Base-by-base conservation (phyloP, 305 asterid species). In the Caryopteris hybrid region DNA sequence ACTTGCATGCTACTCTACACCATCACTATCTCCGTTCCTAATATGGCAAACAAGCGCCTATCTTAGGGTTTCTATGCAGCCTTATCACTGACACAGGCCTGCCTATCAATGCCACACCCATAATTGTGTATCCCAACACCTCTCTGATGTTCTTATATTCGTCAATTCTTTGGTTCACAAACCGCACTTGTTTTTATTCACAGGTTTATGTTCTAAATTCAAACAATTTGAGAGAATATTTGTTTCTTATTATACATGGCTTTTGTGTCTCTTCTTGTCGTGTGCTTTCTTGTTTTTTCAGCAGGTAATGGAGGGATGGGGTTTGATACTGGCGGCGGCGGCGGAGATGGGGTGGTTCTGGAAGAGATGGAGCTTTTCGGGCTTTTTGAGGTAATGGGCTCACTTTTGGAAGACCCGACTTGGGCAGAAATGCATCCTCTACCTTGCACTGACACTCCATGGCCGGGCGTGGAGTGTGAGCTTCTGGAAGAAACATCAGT, bases 401-500 rank as follows among this genome's bases (percentile, higher is more conserved):
- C 92, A 16, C 84, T 86, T 10, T 27, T 86, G 12, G 88, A 86
- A 0, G 90, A 86, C 68, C 82, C 90, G 8, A 74, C 71, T 2
- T 86, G 92, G 92, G 78, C 83, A 36, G 75, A 80, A 69, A 54
- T 22, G 50, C 89, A 86, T 47, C 88, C 88, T 1, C 64, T 46
- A 1, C 92, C 92, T 1, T 86, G 92, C 61, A 70, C 90, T 0
- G 83, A 84, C 13, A 86, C 92, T 1, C 90, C 90, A 33, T 84
- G 90, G 90, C 92, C 88, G 10, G 92, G 92, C 2, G 50, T 86
- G 3, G 92, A 84, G 66, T 86, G 92, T 53, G 92, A 85, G 79
- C 64, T 84, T 64, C 77, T 75, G 13, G 81, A 74, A 48, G 84
- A 76, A 62, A 55, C 85, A n/a, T 47, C 70, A 16, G 51, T 56